Evolutionary conservation across 257 asterid species (phyloP), one percentile per base, ranked within the genome.

Genomic region (Jacaranda mimosifolia): DNA sequence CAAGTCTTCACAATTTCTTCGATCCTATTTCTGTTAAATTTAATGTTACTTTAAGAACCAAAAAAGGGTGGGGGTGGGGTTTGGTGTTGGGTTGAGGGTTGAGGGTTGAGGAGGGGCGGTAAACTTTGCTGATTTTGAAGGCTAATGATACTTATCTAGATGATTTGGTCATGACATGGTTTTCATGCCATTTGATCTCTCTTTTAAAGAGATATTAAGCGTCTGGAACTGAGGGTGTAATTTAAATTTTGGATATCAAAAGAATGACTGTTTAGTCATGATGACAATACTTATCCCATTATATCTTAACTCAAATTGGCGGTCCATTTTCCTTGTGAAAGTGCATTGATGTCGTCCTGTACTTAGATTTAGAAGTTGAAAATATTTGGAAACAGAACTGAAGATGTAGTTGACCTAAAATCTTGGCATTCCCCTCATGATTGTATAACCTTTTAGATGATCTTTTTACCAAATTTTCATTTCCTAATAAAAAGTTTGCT

Each of bases 351-450:
- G 35, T 26, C 63, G n/a, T 65, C 9, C 46, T 42, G 46, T 68
- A 75, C 48, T 53, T 63, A 38, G 74, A 59, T 60, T 67, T 59
- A 13, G 38, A 52, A 43, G 68, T 73, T 68, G 66, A 32, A 52
- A 68, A 55, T 10, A 58, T 64, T 14, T 62, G 52, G 10, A 45
- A 53, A 15, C 45, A 8, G 36, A 63, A 36, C 69, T 43, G 43
- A 43, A 43, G 19, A 40, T 77, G 67, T 15, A 17, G 68, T 67
- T 66, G 35, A 51, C 68, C 72, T 73, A 45, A 40, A 7, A 57
- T 66, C 45, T 32, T 58, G 69, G 40, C 63, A 56, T 68, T 76
- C 73, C 45, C 49, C 75, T 55, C 79, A 85, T 52, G 87, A 3
- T 48, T 65, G 67, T 12, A 3, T 46, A 57, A 45, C 19, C 45